Conservation (phyloP, 371 early-diverging fungal genomes). For the Mycotypha africana region DNA sequence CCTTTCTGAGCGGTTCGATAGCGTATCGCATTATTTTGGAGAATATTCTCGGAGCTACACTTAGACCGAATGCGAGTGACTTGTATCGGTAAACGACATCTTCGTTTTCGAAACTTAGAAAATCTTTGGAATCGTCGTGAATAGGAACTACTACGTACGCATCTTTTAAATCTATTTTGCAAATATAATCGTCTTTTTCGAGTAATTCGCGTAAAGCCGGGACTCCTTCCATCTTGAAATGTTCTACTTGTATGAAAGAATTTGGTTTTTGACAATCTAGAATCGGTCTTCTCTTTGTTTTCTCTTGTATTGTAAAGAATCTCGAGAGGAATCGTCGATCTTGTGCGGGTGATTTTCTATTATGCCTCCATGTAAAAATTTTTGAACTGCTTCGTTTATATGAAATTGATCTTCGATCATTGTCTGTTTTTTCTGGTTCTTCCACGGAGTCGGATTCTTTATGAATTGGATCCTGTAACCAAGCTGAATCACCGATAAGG, state of each 20-base stretch:
- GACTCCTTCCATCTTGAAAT: slow-evolving; percentile 11
- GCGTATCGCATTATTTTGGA: slow-evolving; percentile 1
- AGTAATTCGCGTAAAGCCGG: slow-evolving; percentile 5
- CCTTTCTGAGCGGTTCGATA: background rate
- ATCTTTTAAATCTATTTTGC: slow-evolving; percentile 9
- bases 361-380: slow-evolving; percentile 4
- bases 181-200: slow-evolving; percentile 1
- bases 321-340: background rate
- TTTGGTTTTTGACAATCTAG: slow-evolving; percentile 6
- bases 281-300: slow-evolving; percentile 2
- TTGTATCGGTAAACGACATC: slow-evolving; percentile 5
- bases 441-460: background rate
- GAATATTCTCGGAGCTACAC: background rate
- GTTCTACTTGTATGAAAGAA: slow-evolving; percentile 1
- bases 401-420: background rate
- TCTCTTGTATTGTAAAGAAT: slow-evolving; percentile 5
- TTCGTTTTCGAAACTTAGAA: background rate
- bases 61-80: slow-evolving; percentile 6
- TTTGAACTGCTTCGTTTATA: slow-evolving; percentile 1
- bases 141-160: slow-evolving; percentile 7
- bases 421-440: background rate
- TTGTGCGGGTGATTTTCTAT: background rate
- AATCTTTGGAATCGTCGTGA: slow-evolving; percentile 3
- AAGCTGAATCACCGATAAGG: too few species aligned
- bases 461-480: slow-evolving; percentile 6